Evolutionary conservation across 129 eudicot genomes (phyloP).

Genomic region (Heracleum sosnowskyi): DNA sequence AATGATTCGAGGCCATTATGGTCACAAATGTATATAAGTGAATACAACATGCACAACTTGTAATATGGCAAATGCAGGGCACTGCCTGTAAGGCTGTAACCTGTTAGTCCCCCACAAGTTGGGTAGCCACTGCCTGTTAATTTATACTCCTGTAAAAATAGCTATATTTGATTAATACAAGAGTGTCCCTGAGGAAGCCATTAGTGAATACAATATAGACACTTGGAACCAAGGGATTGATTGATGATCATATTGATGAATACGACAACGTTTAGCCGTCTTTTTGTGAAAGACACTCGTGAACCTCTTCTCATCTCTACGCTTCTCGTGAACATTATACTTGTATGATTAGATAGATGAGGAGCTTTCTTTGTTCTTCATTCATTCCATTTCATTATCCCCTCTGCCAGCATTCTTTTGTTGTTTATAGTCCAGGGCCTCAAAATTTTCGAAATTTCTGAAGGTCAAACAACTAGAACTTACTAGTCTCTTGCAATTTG

Average conservation of each 20-base stretch:
- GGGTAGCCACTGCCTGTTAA: not conserved
- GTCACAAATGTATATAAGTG: not conserved
- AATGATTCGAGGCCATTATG: not conserved
- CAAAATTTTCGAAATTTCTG: not conserved
- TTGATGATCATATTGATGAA: not conserved
- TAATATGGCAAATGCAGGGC: not conserved
- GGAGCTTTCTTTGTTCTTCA: not conserved
- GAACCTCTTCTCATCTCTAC: not conserved
- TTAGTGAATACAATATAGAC: conserved; percentile 1
- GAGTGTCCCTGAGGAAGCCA: not conserved
- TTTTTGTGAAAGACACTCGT: conserved; percentile 5
- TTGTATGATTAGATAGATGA: not conserved
- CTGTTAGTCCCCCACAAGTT: conserved; percentile 1
- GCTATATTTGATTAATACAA: not conserved
- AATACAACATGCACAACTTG: not conserved
- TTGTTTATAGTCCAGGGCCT: not conserved
- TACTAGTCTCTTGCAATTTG: not conserved
- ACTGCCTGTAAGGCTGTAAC: too few relatives aligned
- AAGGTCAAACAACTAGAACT: not conserved
- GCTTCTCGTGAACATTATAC: conserved; percentile 4
- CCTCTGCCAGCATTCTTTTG: not conserved
- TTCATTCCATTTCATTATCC: not conserved
- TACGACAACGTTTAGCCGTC: conserved; percentile 9
- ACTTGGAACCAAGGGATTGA: not conserved
- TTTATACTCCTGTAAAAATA: not conserved